Base-by-base conservation (phyloP, 1,284 basidiomycete genomes). In the Ceratobasidium sp. region DNA sequence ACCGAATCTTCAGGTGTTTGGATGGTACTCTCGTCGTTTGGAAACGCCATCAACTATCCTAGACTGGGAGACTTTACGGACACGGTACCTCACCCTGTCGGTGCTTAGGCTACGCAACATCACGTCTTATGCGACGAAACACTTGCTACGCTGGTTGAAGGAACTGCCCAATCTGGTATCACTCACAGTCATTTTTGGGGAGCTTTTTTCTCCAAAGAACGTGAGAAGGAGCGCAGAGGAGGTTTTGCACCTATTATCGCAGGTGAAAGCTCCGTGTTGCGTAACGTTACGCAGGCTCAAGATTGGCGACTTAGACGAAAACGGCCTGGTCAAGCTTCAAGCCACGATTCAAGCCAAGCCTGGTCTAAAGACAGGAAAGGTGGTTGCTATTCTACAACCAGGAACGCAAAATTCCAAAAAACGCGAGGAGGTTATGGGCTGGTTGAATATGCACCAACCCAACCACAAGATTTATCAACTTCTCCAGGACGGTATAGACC, bases 51-150 rank as follows among this genome's bases (percentile, higher is more conserved):
- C 66, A 3, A 8, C 23, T 11, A 42, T 59, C 40, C 53, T 69
- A 21, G n/a, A 59, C 54, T 69, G 53, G 66, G 66, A 48, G 16
- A 36, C 40, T 2, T 14, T 69, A 14, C 53, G 53, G 30, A 21
- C 16, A 9, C 54, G 28, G n/a, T 69, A 58, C n/a, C 21, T 18
- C 8, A 51, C 23, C 9, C 38, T 69, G 28, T 21, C 53, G 11
- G 33, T 36, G 12, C 44, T 69, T 16, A 69, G 49, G 42, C 33
- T 69, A 23, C 28, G 25, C 30, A 42, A 25, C 42, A 44, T 69
- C 30, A 69, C 66, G n/a, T 58, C 66, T 11, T 59, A 69, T 25
- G 54, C 54, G 2, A 69, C 66, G 18, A 44, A 28, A 21, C n/a
- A 23, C 42, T 21, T 69, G 42, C 23, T 58, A 21, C 53, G 28